phyloP scores from a whole-genome alignment of 768 basidiomycete species.

The Hygrophoropsis aurantiaca region DNA sequence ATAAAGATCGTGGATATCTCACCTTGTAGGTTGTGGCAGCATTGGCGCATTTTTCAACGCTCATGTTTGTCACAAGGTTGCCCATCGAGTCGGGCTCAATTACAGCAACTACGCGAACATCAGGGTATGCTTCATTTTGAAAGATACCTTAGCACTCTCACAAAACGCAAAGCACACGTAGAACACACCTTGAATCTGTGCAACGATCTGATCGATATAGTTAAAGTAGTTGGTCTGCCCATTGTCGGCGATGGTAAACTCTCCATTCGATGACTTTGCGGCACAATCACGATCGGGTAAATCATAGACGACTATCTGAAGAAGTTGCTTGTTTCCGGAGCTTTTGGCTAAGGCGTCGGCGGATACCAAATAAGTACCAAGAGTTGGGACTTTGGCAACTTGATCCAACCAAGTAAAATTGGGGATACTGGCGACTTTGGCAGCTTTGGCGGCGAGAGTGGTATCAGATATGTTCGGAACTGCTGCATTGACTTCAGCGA shows the following conservation, averaged over 20 bases:
- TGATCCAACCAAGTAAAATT: slow-evolving; percentile 65
- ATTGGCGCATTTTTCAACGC: slow-evolving; percentile 52
- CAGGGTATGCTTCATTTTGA: slow-evolving; percentile 42
- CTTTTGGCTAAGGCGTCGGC: slow-evolving; percentile 46
- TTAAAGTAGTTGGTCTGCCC: slow-evolving; percentile 54
- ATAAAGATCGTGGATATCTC: too few relatives aligned
- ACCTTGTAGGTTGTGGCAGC: slow-evolving; percentile 54
- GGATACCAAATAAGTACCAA: slow-evolving; percentile 58
- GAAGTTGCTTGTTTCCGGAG: slow-evolving; percentile 44
- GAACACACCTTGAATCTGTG: slow-evolving; percentile 48
- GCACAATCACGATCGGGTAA: slow-evolving; percentile 69
- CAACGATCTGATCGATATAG: slow-evolving; percentile 65
- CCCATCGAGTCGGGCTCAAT: slow-evolving; percentile 69
- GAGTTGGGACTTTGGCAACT: slow-evolving; percentile 51
- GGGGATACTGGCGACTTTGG: slow-evolving; percentile 54
- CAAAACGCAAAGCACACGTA: neutral
- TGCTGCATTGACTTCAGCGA: slow-evolving; percentile 51
- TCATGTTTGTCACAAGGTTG: slow-evolving; percentile 69
- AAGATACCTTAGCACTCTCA: neutral
- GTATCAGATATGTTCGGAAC: slow-evolving; percentile 49
- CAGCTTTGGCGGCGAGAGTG: slow-evolving; percentile 49
- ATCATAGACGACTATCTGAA: slow-evolving; percentile 47
- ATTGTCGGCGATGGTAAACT: slow-evolving; percentile 57
- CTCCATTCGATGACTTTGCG: slow-evolving; percentile 64
- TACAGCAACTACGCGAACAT: slow-evolving; percentile 63